Evolutionary conservation across 2,329 filamentous ascomycete genomes (phyloP), one percentile per base, ranked within the genome.

Genomic region (Lecanosticta acicola): DNA sequence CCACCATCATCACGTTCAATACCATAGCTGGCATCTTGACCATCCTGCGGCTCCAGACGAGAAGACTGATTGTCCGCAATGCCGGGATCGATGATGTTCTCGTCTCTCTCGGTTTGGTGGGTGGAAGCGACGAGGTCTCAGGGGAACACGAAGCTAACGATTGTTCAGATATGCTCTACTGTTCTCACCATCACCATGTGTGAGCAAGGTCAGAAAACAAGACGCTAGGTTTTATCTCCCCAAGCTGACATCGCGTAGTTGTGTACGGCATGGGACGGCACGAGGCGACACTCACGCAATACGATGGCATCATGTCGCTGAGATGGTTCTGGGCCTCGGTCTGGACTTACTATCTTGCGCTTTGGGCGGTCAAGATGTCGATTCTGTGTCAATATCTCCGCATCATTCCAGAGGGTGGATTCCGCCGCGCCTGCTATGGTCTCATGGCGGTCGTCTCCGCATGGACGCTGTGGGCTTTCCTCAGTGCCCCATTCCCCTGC

Each of bases 401-500:
- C 24, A 53, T 58, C 26, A 45, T 58, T 32, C 51, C 49, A 9
- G 43, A 45, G 4, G 29, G 32, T 7, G 11, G 10, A n/a, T 57
- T 49, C 33, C 50, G 55, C 11, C 44, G 36, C 11, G 41, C 48
- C 1, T 44, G 40, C 48, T 54, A 47, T 26, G 40, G 47, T 11
- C 43, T 61, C 29, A 51, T 63, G 33, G 52, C 36, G 2, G 42
- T 63, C 33, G 54, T 63, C 21, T 34, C 48, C 2, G 42, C 39
- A 9, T 61, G 55, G 39, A 59, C 54, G 3, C 41, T 59, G 8
- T 58, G 49, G 32, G 59, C 57, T 3, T 43, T 62, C 9, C 41
- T 60, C 36, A 53, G 52, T 13, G 49, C 53, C 11, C 48, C 64
- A 17, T 61, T 65, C 41, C 43, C 51, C 8, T 66, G 63, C 40